A percentile compares a stretch with the other conserved stretches of the same genome.
Evolutionary conservation across 495 filamentous ascomycete species (phyloP).

Genomic region (Hypoxylon trugodes): DNA sequence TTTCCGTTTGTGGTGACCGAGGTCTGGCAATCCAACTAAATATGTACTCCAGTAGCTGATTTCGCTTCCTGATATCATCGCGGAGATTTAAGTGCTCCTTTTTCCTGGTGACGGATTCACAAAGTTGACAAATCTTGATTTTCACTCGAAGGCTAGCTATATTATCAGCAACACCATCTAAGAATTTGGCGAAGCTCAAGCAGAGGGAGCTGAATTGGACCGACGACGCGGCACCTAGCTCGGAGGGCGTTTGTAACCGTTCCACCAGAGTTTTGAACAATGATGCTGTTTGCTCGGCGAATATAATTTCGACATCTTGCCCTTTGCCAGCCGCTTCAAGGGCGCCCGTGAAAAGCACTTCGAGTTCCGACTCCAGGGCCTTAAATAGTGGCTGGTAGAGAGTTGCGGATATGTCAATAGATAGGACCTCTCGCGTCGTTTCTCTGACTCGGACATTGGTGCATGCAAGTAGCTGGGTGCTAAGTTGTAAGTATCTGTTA

Average conservation of each 20-base stretch:
- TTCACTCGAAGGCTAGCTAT: constrained; percentile 64
- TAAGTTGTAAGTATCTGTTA: constrained; percentile 66
- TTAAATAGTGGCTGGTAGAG: constrained; percentile 68
- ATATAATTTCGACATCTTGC: constrained; percentile 66
- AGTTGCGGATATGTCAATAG: constrained; percentile 65
- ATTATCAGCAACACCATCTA: constrained; percentile 62
- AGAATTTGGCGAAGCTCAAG: constrained; percentile 67
- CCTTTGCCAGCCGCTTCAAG: constrained; percentile 59
- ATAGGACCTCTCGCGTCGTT: constrained; percentile 68
- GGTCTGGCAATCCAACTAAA: constrained; percentile 70
- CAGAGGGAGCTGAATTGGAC: constrained; percentile 67
- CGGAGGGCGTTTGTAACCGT: constrained; percentile 64
- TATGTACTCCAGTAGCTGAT: constrained; percentile 69
- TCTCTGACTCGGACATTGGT: constrained; percentile 68
- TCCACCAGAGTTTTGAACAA: constrained; percentile 69
- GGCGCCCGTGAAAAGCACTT: constrained; percentile 61
- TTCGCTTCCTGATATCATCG: constrained; percentile 70
- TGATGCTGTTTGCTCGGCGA: constrained; percentile 70
- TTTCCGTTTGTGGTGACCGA: constrained; percentile 49
- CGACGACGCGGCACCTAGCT: constrained; percentile 63
- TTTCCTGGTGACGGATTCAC: constrained; percentile 68
- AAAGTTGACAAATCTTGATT: constrained; percentile 71
- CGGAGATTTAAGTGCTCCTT: constrained; percentile 72
- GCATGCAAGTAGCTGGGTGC: constrained; percentile 68
- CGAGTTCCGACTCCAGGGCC: constrained; percentile 67